A percentile compares a stretch with the other conserved stretches of the same genome.
phyloP scores from a whole-genome alignment of 495 filamentous ascomycete species.

The Penicillium coprophilum region DNA sequence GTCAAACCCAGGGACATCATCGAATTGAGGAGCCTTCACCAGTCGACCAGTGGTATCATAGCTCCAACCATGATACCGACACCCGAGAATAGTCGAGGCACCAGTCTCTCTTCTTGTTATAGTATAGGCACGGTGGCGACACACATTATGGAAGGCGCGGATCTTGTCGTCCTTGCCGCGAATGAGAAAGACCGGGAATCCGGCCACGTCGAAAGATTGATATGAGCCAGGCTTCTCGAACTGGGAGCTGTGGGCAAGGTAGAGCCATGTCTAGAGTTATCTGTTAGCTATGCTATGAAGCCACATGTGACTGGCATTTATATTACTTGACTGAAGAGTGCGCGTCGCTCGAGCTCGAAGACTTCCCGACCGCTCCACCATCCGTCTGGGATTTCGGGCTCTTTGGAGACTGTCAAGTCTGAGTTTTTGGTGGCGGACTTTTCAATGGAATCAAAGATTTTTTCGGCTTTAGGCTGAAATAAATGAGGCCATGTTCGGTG shows the following conservation, averaged over 20 bases:
- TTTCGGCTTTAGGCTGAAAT: constrained; percentile 1
- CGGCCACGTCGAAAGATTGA: constrained; percentile 48
- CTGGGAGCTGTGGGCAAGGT: constrained; percentile 45
- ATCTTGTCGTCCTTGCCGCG: constrained; percentile 48
- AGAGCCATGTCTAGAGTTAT: constrained; percentile 45
- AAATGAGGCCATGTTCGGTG: constrained; percentile 15
- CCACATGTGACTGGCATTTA: not conserved
- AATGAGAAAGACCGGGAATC: constrained; percentile 50
- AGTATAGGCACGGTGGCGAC: constrained; percentile 58
- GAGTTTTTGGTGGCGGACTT: not conserved
- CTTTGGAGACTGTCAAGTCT: constrained; percentile 31
- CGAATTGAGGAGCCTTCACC: constrained; percentile 59
- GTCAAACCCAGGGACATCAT: constrained; percentile 55
- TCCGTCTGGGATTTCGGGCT: constrained; percentile 41
- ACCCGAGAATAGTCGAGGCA: constrained; percentile 51
- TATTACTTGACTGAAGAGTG: constrained; percentile 51
- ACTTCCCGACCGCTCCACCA: constrained; percentile 47
- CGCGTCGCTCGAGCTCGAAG: constrained; percentile 53
- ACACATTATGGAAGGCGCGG: constrained; percentile 61
- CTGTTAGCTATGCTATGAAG: not conserved
- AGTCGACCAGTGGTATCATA: constrained; percentile 56
- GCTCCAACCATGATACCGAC: constrained; percentile 64
- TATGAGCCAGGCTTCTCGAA: constrained; percentile 52
- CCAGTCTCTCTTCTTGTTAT: constrained; percentile 53
- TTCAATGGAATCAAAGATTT: not conserved